A percentile compares a stretch with the other conserved stretches of the same genome.
phyloP scores from a whole-genome alignment of 495 filamentous ascomycete species.

The Daldinia grandis region DNA sequence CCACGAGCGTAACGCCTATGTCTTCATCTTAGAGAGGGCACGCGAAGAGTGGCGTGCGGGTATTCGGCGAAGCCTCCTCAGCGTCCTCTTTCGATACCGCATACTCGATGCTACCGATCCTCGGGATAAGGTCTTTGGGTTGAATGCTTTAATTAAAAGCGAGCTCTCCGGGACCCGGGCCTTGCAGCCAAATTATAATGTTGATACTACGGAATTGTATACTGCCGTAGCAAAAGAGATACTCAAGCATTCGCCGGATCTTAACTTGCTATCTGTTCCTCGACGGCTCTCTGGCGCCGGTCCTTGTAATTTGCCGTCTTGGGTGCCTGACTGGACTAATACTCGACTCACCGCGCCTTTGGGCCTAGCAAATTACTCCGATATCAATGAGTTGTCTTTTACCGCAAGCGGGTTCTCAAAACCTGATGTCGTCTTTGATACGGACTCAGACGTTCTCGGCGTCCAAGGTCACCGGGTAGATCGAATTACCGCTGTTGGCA shows the following conservation, averaged over 20 bases:
- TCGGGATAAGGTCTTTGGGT: conserved; percentile 33
- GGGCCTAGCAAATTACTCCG: conserved; percentile 33
- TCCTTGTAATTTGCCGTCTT: conserved; percentile 26
- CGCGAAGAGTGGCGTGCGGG: conserved; percentile 25
- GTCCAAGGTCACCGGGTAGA: conserved; percentile 24
- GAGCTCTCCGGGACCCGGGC: conserved; percentile 12
- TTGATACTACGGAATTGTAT: conserved; percentile 27
- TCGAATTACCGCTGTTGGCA: conserved; percentile 28
- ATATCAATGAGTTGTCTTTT: conserved; percentile 34
- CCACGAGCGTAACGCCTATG: conserved; percentile 34
- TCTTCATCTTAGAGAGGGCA: conserved; percentile 34
- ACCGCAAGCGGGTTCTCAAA: conserved; percentile 22
- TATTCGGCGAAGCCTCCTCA: conserved; percentile 23
- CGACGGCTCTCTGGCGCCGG: conserved; percentile 24
- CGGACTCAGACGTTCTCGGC: conserved; percentile 12
- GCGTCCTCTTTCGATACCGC: conserved; percentile 33
- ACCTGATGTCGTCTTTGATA: conserved; percentile 13
- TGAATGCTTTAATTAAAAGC: conserved; percentile 27
- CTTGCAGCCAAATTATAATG: conserved; percentile 26
- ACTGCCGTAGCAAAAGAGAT: conserved; percentile 29
- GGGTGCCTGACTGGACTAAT: conserved; percentile 35
- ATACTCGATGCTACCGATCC: conserved; percentile 36
- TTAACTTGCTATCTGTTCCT: conserved; percentile 34
- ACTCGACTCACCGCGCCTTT: conserved; percentile 36
- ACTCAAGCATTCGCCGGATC: conserved; percentile 15